Evolutionary conservation across 148 eudicot genomes (phyloP).

Genomic region (Silene uniflora): DNA sequence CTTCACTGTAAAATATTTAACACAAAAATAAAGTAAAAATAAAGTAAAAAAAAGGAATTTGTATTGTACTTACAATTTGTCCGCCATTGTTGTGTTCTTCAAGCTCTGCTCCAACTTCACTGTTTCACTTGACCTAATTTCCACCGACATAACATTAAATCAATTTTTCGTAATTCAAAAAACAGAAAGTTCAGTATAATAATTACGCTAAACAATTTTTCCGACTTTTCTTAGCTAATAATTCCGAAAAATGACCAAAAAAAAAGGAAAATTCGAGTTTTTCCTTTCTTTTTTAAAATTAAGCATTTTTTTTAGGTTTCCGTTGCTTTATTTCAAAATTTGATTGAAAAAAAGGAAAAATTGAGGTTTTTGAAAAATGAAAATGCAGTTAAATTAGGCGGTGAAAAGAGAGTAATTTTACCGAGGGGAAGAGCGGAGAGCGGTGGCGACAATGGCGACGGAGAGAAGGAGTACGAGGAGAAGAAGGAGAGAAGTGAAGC

Average conservation of each 20-base stretch:
- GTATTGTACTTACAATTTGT: constrained; percentile 22
- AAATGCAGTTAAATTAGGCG: constrained; percentile 9
- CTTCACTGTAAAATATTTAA: background rate
- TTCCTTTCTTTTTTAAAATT: background rate
- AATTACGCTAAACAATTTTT: background rate
- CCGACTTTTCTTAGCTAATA: background rate
- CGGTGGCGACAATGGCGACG: background rate
- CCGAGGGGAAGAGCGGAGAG: background rate
- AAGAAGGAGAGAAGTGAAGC: background rate
- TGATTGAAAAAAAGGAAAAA: too few relatives aligned
- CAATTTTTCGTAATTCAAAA: background rate
- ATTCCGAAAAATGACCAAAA: background rate
- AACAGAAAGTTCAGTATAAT: background rate
- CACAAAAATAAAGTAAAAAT: background rate
- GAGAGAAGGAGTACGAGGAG: background rate
- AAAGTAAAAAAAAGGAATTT: background rate
- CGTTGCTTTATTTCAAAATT: too few relatives aligned
- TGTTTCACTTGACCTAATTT: background rate
- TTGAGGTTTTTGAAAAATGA: too few relatives aligned
- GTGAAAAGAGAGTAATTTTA: too few relatives aligned
- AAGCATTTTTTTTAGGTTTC: too few relatives aligned
- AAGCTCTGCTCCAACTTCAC: constrained; percentile 18
- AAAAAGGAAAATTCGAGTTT: background rate
- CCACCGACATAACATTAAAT: background rate
- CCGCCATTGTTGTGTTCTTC: constrained; percentile 37